phyloP scores from a whole-genome alignment of 2,329 filamentous ascomycete species.

The Rutstroemia sydowiana region DNA sequence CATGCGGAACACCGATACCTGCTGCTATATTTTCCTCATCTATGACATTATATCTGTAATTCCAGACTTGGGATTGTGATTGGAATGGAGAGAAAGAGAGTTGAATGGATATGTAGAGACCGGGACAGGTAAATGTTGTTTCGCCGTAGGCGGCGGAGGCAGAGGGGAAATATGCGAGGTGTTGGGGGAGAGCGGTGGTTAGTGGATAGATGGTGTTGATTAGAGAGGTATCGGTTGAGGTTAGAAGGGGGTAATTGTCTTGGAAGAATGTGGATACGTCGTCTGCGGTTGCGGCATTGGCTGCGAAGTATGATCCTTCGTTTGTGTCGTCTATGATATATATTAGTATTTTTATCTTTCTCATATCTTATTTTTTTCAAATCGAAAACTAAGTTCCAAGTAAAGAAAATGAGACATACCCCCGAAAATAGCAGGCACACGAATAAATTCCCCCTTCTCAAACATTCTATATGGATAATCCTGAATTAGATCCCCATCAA shows the following conservation, averaged over 20 bases:
- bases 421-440: constrained; percentile 36
- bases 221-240: constrained; percentile 20
- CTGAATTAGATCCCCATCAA: constrained; percentile 36
- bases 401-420: too few relatives aligned
- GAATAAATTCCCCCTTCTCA: constrained; percentile 32
- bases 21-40: constrained; percentile 31
- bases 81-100: constrained; percentile 24
- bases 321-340: constrained; percentile 36
- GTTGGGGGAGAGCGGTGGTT: constrained; percentile 25
- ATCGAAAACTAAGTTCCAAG: too few relatives aligned
- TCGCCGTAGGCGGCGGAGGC: constrained; percentile 39
- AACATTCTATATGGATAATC: constrained; percentile 34
- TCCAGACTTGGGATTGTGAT: constrained; percentile 35
- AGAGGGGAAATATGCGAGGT: constrained; percentile 33
- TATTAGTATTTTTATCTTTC: too few relatives aligned
- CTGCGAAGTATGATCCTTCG: constrained; percentile 53
- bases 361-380: too few relatives aligned
- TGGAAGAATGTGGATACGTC: constrained; percentile 32
- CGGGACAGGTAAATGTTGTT: constrained; percentile 41
- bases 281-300: constrained; percentile 29
- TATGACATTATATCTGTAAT: constrained; percentile 42
- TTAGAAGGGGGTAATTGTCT: constrained; percentile 32
- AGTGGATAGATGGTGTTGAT: constrained; percentile 30
- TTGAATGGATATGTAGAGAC: constrained; percentile 36
- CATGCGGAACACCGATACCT: constrained; percentile 34